phyloP scores from a whole-genome alignment of 805 yeast genomes.

The Ogataea populi-albae region DNA sequence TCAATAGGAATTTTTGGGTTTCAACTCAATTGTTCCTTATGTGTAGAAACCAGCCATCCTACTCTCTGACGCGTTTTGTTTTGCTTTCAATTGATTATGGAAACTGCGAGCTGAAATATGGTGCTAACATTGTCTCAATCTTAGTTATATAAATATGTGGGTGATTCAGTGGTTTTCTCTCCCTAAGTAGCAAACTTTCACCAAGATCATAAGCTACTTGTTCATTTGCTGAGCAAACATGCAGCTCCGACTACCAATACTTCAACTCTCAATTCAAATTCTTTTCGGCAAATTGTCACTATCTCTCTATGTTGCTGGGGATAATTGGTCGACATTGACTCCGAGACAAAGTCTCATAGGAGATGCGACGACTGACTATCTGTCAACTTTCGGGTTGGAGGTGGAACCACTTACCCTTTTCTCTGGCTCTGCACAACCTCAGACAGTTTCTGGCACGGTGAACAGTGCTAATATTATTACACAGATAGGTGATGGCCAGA shows the following conservation, averaged over 20 bases:
- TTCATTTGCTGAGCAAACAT: conserved; percentile 1
- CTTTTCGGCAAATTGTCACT: not conserved
- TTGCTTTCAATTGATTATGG: too few species aligned
- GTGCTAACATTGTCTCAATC: too few species aligned
- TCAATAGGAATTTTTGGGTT: conserved; percentile 12
- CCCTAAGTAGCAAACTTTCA: too few species aligned
- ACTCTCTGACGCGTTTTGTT: too few species aligned
- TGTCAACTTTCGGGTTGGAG: conserved; percentile 64
- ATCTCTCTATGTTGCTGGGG: conserved; percentile 51
- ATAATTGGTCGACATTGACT: conserved; percentile 66
- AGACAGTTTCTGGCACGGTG: conserved; percentile 36
- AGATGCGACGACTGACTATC: conserved; percentile 56
- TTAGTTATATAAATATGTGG: too few species aligned
- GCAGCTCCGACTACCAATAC: not conserved
- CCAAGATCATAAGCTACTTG: too few species aligned
- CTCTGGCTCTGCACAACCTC: conserved; percentile 16
- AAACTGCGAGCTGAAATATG: too few species aligned
- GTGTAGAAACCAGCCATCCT: too few species aligned
- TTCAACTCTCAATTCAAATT: not conserved
- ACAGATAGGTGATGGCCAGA: conserved; percentile 48
- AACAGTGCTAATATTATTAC: conserved; percentile 37
- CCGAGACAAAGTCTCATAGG: conserved; percentile 48
- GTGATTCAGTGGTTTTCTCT: too few species aligned
- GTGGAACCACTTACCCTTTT: conserved; percentile 48
- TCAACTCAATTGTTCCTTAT: too few species aligned